Percentiles rank a stretch among this genome's conserved stretches.
phyloP scores from a whole-genome alignment of 805 yeast species.

The Candida tallmaniae region DNA sequence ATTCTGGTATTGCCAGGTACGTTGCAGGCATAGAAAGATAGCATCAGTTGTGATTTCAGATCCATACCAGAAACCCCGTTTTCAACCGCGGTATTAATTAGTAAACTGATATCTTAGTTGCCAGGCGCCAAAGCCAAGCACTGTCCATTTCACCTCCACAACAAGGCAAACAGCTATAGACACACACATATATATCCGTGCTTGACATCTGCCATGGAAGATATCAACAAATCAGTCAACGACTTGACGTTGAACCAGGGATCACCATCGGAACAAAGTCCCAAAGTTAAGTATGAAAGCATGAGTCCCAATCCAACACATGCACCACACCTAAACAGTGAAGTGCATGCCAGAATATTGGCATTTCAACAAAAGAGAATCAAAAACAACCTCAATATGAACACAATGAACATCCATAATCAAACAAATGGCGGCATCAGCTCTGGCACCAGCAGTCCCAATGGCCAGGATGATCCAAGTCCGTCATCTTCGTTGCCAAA shows the following conservation, averaged over 20 bases:
- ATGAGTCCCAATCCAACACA: constrained; percentile 11
- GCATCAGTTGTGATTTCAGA: too few species aligned
- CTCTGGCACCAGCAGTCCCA: neutral
- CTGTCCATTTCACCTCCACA: too few species aligned
- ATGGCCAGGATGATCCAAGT: neutral
- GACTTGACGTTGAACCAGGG: constrained; percentile 2
- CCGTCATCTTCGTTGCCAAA: neutral
- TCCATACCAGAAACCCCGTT: too few species aligned
- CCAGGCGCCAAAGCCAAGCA: too few species aligned
- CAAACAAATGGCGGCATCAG: neutral
- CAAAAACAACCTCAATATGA: constrained; percentile 5
- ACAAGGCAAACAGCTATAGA: too few species aligned
- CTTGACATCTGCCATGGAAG: neutral
- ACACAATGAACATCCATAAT: neutral
- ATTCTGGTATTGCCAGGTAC: too few species aligned
- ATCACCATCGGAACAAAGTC: constrained; percentile 3
- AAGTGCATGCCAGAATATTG: constrained; percentile 78
- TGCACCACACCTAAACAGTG: constrained; percentile 48
- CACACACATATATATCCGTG: too few species aligned
- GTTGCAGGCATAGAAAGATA: too few species aligned
- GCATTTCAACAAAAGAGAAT: constrained; percentile 82
- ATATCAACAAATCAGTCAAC: constrained; percentile 1
- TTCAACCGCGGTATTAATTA: too few species aligned
- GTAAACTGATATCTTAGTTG: too few species aligned
- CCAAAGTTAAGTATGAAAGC: constrained; percentile 4